Evolutionary conservation across 2,329 filamentous ascomycete species (phyloP).

Genomic region (Ophiosphaerella narmari): DNA sequence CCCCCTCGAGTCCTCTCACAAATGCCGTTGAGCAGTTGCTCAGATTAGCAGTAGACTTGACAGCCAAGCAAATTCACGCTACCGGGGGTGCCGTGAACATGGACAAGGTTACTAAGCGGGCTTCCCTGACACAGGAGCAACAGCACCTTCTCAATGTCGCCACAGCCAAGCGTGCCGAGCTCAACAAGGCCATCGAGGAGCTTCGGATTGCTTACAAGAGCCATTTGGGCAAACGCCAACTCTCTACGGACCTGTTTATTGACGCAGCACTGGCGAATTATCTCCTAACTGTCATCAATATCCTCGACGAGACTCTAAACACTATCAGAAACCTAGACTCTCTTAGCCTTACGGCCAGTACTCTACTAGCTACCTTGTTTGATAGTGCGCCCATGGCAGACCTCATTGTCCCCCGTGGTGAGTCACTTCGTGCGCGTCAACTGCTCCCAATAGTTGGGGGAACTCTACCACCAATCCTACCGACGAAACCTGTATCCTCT

Average conservation of each 20-base stretch:
- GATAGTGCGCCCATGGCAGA: background rate
- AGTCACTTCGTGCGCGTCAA: background rate
- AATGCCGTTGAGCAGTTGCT: too few species aligned
- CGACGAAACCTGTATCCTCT: background rate
- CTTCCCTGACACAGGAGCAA: background rate
- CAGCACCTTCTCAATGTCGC: background rate
- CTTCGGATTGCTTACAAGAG: background rate
- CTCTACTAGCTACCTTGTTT: background rate
- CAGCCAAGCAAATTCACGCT: too few species aligned
- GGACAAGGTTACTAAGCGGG: too few species aligned
- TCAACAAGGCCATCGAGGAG: background rate
- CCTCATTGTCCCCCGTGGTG: background rate
- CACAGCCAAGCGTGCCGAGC: background rate
- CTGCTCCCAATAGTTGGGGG: background rate
- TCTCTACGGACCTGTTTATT: too few species aligned
- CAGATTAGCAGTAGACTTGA: too few species aligned
- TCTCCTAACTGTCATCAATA: background rate
- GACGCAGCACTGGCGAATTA: background rate
- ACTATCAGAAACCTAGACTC: background rate
- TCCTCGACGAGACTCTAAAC: background rate
- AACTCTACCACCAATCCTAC: background rate
- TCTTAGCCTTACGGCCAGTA: background rate
- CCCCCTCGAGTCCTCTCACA: too few species aligned
- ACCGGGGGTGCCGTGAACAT: too few species aligned
- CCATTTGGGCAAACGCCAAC: background rate